phyloP scores from a whole-genome alignment of 495 filamentous ascomycete genomes.

The Xylaria castorea region DNA sequence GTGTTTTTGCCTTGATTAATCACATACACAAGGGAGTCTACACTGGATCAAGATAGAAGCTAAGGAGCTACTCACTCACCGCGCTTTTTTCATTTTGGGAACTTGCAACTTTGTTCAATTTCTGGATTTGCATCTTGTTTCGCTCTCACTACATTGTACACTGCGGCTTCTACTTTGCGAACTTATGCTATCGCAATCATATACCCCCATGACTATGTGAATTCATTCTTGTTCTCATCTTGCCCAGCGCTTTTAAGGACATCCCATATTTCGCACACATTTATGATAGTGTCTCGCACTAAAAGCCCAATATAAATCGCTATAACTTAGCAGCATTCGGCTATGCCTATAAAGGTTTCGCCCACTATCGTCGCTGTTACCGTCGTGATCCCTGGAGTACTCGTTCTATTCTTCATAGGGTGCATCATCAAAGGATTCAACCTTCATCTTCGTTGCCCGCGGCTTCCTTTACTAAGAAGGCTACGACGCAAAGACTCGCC shows the following conservation, averaged over 20 bases:
- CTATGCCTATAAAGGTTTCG: conserved; percentile 43
- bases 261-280: conserved; percentile 22
- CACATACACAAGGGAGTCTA: background rate
- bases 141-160: background rate
- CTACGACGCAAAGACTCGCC: conserved; percentile 34
- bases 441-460: conserved; percentile 27
- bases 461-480: conserved; percentile 30
- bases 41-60: background rate
- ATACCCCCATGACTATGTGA: background rate
- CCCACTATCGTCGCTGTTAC: conserved; percentile 53
- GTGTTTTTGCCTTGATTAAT: background rate
- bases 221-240: conserved; percentile 1
- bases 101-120: conserved; percentile 7
- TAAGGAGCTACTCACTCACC: background rate
- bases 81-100: background rate
- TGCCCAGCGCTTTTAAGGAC: conserved; percentile 23
- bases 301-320: conserved; percentile 21
- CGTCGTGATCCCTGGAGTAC: conserved; percentile 59
- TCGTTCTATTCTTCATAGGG: conserved; percentile 30
- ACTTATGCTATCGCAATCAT: background rate
- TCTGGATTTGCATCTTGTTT: background rate
- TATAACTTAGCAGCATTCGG: conserved; percentile 32
- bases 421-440: conserved; percentile 40
- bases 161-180: conserved; percentile 4
- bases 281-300: conserved; percentile 3